A percentile compares a stretch with the other conserved stretches of the same genome.
These are phyloP conservation scores for Lactarius vividus DNA, from an alignment of 768 basidiomycete genomes.

Conservation along the genomic window DNA sequence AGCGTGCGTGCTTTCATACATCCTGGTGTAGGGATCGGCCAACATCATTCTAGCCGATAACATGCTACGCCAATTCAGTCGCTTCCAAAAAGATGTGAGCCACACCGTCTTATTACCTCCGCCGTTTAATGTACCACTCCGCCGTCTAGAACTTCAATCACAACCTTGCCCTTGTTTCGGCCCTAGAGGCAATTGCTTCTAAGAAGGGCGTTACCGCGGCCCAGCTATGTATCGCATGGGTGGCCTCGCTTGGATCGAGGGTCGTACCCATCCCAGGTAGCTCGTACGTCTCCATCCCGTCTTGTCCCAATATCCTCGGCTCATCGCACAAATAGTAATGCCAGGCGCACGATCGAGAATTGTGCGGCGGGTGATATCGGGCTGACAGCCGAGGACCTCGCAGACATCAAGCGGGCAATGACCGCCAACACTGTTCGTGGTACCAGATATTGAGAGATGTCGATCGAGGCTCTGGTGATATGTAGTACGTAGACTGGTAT, in stretches of 20 bases:
- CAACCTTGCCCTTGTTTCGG: slow-evolving; percentile 45
- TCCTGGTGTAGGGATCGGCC: background rate
- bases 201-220: slow-evolving; percentile 43
- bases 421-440: slow-evolving; percentile 16
- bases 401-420: slow-evolving; percentile 41
- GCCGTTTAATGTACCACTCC: slow-evolving; percentile 5
- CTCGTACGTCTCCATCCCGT: slow-evolving; percentile 33
- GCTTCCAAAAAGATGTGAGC: slow-evolving; percentile 40
- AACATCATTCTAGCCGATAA: slow-evolving; percentile 34
- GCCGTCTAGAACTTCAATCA: slow-evolving; percentile 38
- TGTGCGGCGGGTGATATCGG: slow-evolving; percentile 40
- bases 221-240: slow-evolving; percentile 42
- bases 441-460: slow-evolving; percentile 18
- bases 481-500: slow-evolving; percentile 1
- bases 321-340: slow-evolving; percentile 31
- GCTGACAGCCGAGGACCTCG: slow-evolving; percentile 37
- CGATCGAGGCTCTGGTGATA: slow-evolving; percentile 5
- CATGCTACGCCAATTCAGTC: slow-evolving; percentile 35
- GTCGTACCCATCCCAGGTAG: slow-evolving; percentile 50
- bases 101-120: background rate
- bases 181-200: slow-evolving; percentile 39
- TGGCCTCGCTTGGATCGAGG: slow-evolving; percentile 36
- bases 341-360: slow-evolving; percentile 45
- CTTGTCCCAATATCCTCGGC: background rate
- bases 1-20: slow-evolving; percentile 27